phyloP scores from a whole-genome alignment of 768 basidiomycete genomes.

The Rhodotorula diobovata region DNA sequence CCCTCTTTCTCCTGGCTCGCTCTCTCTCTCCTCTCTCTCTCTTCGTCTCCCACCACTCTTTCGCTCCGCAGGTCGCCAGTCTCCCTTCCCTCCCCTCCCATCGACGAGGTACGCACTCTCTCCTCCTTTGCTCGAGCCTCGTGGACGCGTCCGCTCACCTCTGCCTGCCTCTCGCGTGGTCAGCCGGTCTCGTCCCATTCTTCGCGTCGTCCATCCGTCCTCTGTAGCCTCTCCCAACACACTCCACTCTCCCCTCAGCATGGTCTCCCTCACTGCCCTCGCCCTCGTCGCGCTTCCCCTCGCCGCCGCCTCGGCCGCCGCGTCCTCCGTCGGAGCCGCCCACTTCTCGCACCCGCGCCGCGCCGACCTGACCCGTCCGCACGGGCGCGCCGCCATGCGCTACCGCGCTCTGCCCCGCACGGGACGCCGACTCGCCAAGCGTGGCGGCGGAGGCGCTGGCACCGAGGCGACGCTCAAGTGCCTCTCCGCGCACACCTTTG shows the following conservation, averaged over 20 bases:
- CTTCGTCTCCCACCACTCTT: neutral
- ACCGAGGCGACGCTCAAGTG: constrained; percentile 30
- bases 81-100: neutral
- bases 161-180: neutral
- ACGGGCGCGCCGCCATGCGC: neutral
- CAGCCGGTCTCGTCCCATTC: constrained; percentile 19
- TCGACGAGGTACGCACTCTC: neutral
- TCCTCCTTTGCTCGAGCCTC: neutral
- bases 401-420: constrained; percentile 4
- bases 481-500: constrained; percentile 15
- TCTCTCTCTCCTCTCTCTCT: neutral
- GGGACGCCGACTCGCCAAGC: constrained; percentile 3
- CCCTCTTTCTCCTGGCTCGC: neutral
- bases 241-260: neutral
- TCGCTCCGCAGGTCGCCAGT: neutral
- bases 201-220: neutral
- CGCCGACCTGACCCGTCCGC: neutral
- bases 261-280: constrained; percentile 16
- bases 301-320: neutral
- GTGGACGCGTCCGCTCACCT: neutral
- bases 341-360: constrained; percentile 15
- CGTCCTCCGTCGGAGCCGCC: constrained; percentile 1
- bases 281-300: neutral
- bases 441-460: neutral
- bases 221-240: neutral